Base-by-base conservation (phyloP, 2,329 filamentous ascomycete species). In the Colletotrichum somersetense region DNA sequence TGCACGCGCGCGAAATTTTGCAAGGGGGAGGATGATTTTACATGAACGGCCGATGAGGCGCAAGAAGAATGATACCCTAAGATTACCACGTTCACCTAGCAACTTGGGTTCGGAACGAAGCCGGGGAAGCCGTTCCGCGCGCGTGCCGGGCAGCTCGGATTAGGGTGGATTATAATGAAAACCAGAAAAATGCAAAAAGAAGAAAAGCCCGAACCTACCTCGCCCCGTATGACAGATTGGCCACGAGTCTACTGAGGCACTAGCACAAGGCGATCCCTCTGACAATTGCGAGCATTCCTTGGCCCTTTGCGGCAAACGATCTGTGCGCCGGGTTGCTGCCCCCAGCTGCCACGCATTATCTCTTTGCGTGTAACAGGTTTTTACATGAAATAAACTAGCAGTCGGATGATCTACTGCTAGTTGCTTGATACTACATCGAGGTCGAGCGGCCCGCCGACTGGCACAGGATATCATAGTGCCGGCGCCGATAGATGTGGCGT, bases 41-140 rank as follows among this genome's bases (percentile, higher is more conserved):
- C 30, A 53, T n/a, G 65, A 26, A 44, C 44, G 42, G 46, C 38
- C 23, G 48, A 56, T 59, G 48, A 48, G 59, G 61, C 48, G 59
- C 66, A 55, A 48, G 59, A 16, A 68, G 58, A 73, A 73, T 67
- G 67, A 71, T 71, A 73, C 71, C 71, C 71, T 57, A 35, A 71
- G n/a, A 73, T 67, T 73, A 69, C 40, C 40, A 58, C 23, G 52
- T 35, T 10, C 33, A 42, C 40, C 33, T 42, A 38, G 59, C 14
- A 64, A 48, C 12, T 61, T 64, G 53, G 46, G 38, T 46, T 59
- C 53, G 59, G 48, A 61, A 69, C 42, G 26, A 59, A 69, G 59
- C 69, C 66, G 61, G 59, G 23, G 38, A 53, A 46, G 69, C 52
- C 50, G 66, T 59, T 61, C 55, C 30, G 48, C 30, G 12, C 44